Evolutionary conservation across 1,139 yeast species (phyloP), one percentile per base, ranked within the genome.

Genomic region (Candida buenavistaensis): DNA sequence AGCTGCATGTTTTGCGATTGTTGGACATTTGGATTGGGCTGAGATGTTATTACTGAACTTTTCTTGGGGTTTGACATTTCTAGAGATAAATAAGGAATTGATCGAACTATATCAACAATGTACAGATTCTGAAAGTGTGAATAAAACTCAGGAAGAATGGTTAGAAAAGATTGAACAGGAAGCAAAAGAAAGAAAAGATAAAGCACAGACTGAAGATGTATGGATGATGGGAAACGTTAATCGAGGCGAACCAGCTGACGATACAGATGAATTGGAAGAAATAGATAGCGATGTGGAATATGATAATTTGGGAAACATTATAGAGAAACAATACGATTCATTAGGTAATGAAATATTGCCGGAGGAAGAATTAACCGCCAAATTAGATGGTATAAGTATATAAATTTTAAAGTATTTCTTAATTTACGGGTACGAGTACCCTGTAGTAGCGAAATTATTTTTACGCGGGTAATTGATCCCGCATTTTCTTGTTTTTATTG

Each of bases 1-100:
- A 27, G 98, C 98, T 1, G 98, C 99, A 0, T 88, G 97, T 54
- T 85, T 92, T 55, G 96, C 96, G 2, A 90, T 92, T 43, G 92
- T 89, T 0, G 98, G 97, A 0, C 92, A 82, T 47, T 63, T 67
- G 32, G 97, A 90, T 47, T 88, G 95, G 95, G 98, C 98, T 0
- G 78, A 72, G 26, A 72, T 77, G 44, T 70, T 90, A 14, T 61
- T 92, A 43, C 72, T 79, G 33, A 80, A 89, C 53, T 92, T 92
- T 54, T 82, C 95, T 1, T 92, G 97, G 97, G 99, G 99, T 2
- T 74, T 77, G 19, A 82, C 88, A 0, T 92, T 92, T 49, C 62
- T 94, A 48, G 82, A 84, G 39, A 79, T 94, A 36, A 94, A 94
- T 55, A 74, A 76, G 44, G 97, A 88, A 45, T 64, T 94, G 23